Base-by-base conservation (phyloP, 768 basidiomycete species). In the Tulasnella sp. region DNA sequence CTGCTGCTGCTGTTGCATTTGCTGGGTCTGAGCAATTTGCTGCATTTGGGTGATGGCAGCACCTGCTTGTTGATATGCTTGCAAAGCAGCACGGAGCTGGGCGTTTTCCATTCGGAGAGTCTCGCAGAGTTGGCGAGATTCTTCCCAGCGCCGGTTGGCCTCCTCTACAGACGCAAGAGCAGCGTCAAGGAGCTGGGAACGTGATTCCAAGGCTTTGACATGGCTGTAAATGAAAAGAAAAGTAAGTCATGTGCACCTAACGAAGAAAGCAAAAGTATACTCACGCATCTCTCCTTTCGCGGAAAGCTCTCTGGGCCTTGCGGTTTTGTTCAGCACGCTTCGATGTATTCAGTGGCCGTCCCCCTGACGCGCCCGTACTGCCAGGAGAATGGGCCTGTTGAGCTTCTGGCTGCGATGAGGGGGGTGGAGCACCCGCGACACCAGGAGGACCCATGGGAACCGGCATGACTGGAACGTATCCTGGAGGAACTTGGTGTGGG, bases 311-410 rank as follows among this genome's bases (percentile, higher is more conserved):
- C 86, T 98, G 96, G 0, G 96, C 96, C 85, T 96, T 96, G 82
- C 96, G 89, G 85, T 98, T 98, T 87, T 98, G 96, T 83, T 97
- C 96, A 62, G 96, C 96, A 14, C 96, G 90, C 84, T 96, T 96
- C 84, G 91, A 93, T 83, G 89, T 90, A 85, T 92, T 94, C 74
- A 96, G 87, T 16, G 90, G 88, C 27, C 86, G 85, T 76, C 80
- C 81, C 21, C 58, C 44, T 42, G 40, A 74, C 0, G 12, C 44
- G 38, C 12, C 14, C 16, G 76, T 58, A 19, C 38, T 18, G 39
- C 75, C 52, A n/a, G 76, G 58, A 31, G 76, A 40, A n/a, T 31
- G n/a, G 36, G 18, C 39, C 48, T 31, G 27, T 24, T 8, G 21
- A 27, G 58, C 7, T 14, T n/a, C 76, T 2, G 48, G 34, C 34